Evolutionary conservation across 2,329 filamentous ascomycete genomes (phyloP), one percentile per base, ranked within the genome.

Genomic region (Fusarium redolens): DNA sequence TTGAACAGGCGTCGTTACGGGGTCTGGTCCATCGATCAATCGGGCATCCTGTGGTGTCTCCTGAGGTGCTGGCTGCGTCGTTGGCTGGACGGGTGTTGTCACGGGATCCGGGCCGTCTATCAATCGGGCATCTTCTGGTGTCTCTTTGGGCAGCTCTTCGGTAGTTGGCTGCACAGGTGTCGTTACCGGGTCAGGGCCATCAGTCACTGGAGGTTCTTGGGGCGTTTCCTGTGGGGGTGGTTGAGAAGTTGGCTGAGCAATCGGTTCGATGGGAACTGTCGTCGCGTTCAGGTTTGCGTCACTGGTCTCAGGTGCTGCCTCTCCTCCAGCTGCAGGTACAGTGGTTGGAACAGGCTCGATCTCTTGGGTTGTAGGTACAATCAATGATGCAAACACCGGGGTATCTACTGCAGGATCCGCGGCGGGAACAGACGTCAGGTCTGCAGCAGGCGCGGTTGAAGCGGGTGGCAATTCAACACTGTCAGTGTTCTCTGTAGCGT

Each of bases 361-460:
- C 45, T 55, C 65, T 35, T 66, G 71, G 11, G 44, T 72, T 47
- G 65, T 61, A 47, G 68, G 52, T 22, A 59, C 44, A 28, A 74
- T 59, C 40, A 74, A 61, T 20, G 71, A 74, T 41, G 71, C 71
- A 60, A 74, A 74, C 14, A 66, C 47, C 12, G 71, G 71, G 37
- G 47, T 28, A 45, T 72, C 68, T 38, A 25, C 47, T 38, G 58
- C 51, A 52, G 56, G 50, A 41, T 65, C 60, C 18, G 35, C 51
- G 17, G 28, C 44, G 13, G 65, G 57, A 30, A 60, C 43, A 45
- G 68, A 51, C 38, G 58, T 64, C 20, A 47, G 48, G 57, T 62
- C 60, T 56, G 45, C 25, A 51, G 20, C 31, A 8, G 69, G 66
- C 58, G 48, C 60, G 33, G 68, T 69, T 61, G 68, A 56, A 62